Conservation (phyloP, 1,284 basidiomycete species). For the Chondrostereum purpureum region DNA sequence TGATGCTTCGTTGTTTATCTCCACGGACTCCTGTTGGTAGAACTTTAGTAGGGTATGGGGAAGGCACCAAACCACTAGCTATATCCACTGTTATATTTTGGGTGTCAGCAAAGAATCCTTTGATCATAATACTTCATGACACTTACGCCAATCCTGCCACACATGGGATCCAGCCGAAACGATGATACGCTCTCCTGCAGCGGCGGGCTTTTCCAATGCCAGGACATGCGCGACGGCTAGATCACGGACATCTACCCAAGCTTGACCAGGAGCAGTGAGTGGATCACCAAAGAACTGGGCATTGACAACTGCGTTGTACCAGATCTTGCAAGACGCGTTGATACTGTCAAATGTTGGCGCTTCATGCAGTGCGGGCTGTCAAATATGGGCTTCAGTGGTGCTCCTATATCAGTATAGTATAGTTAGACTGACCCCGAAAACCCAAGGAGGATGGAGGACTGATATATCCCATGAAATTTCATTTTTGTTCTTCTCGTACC, state of each 20-base stretch:
- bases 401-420: not conserved
- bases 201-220: conserved; percentile 46
- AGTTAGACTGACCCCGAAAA: not conserved
- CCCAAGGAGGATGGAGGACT: not conserved
- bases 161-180: conserved; percentile 27
- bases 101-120: not conserved
- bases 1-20: not conserved
- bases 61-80: not conserved
- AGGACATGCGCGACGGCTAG: conserved; percentile 52
- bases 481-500: not conserved
- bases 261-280: conserved; percentile 1
- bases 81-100: not conserved
- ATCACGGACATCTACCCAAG: conserved; percentile 56
- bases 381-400: not conserved
- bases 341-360: not conserved
- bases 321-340: conserved; percentile 6
- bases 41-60: not conserved
- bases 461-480: not conserved
- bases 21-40: conserved; percentile 6
- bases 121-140: not conserved
- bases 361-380: not conserved
- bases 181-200: conserved; percentile 57
- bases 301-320: conserved; percentile 27
- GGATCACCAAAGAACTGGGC: conserved; percentile 18
- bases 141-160: conserved; percentile 25